A percentile compares a stretch with the other conserved stretches of the same genome.
Conservation (phyloP, 176 grass and related monocot genomes). For the Paspalum vaginatum region DNA sequence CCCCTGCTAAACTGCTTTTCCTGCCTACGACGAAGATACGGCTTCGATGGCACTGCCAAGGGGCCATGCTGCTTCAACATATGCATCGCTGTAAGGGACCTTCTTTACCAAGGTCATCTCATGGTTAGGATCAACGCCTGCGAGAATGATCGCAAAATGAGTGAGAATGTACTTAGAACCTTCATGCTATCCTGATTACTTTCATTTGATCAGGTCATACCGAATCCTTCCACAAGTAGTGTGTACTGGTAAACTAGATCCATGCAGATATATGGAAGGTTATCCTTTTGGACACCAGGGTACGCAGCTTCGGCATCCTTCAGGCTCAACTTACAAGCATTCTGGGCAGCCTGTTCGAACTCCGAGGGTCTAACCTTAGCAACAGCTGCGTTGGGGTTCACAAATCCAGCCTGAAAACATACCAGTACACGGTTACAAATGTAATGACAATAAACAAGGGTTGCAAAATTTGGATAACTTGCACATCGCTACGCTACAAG, state of each 20-base stretch:
- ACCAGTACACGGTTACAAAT: background rate
- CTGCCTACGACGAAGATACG: slow-evolving; percentile 74
- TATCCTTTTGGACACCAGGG: slow-evolving; percentile 61
- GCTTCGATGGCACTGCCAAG: slow-evolving; percentile 97
- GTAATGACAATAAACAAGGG: background rate
- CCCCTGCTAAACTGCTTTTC: slow-evolving; percentile 16
- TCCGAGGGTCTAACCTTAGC: slow-evolving; percentile 76
- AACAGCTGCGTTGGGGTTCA: slow-evolving; percentile 65
- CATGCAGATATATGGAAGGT: slow-evolving; percentile 92
- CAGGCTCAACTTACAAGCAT: slow-evolving; percentile 74
- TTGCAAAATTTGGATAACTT: background rate
- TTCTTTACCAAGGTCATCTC: slow-evolving; percentile 97
- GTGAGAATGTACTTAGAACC: background rate
- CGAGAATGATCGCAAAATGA: background rate
- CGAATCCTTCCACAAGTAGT: slow-evolving; percentile 85
- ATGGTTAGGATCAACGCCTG: slow-evolving; percentile 74
- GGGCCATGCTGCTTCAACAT: slow-evolving; percentile 92
- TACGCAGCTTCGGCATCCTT: slow-evolving; percentile 64
- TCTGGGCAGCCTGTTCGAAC: slow-evolving; percentile 79
- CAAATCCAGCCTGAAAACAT: slow-evolving; percentile 79
- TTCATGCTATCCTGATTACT: background rate
- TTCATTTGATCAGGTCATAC: slow-evolving; percentile 48
- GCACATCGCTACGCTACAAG: background rate
- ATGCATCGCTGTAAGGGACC: slow-evolving; percentile 72
- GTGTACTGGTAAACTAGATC: slow-evolving; percentile 98